These are phyloP conservation scores for Aspergillus flavus DNA, from an alignment of 2,329 filamentous ascomycete genomes.

Conservation along the genomic window DNA sequence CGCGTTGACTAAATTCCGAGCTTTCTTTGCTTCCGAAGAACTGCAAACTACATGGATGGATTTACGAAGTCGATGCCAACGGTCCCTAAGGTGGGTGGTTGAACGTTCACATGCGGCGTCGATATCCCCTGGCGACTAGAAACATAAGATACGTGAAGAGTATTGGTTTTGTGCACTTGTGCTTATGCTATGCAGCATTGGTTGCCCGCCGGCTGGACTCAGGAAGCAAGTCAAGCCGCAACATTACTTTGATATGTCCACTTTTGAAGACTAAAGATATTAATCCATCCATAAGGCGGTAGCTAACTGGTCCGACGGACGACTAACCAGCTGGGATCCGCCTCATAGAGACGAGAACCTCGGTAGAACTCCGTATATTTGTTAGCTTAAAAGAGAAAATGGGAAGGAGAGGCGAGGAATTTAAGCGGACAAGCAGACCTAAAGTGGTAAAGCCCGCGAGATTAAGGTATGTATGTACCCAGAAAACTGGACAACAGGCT, in stretches of 20 bases:
- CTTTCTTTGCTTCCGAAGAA: background rate
- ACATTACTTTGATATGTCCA: too few relatives aligned
- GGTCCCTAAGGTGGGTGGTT: background rate
- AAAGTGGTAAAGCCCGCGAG: background rate
- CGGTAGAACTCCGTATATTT: background rate
- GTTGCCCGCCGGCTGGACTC: too few relatives aligned
- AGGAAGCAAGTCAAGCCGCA: background rate
- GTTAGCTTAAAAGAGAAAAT: background rate
- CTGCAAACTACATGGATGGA: background rate
- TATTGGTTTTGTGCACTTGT: background rate
- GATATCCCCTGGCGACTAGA: background rate
- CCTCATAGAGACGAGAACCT: background rate
- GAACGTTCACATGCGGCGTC: background rate
- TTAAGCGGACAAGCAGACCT: background rate
- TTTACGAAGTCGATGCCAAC: background rate
- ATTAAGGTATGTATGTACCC: background rate
- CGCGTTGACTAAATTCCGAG: background rate
- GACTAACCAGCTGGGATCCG: background rate
- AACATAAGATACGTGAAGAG: background rate
- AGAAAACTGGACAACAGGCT: background rate
- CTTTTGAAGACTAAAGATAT: too few relatives aligned
- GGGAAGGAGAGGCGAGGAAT: background rate
- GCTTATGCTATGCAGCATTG: background rate
- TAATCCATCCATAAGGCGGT: too few relatives aligned
- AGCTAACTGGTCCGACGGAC: background rate